These are phyloP conservation scores for Lipomyces yamanashiensis DNA, from an alignment of 805 yeast genomes.

Conservation along the genomic window DNA sequence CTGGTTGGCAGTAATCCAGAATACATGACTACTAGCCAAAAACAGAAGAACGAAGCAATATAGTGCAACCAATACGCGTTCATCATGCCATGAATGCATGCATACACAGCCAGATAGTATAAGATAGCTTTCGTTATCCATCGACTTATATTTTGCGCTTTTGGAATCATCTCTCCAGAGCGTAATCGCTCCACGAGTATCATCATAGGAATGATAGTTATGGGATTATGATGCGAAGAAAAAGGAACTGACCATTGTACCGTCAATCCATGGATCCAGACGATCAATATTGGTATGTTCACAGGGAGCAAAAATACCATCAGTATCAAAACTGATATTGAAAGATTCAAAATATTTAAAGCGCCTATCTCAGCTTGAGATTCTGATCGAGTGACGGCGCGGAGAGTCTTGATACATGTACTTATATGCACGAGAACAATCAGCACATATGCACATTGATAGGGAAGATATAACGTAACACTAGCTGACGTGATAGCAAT, in stretches of 20 bases:
- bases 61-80: conserved; percentile 87
- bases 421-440: conserved; percentile 61
- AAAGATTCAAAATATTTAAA: conserved; percentile 56
- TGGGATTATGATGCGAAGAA: conserved; percentile 80
- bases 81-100: conserved; percentile 74
- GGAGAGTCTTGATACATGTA: conserved; percentile 49
- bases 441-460: conserved; percentile 74
- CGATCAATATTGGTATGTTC: conserved; percentile 75
- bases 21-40: conserved; percentile 36
- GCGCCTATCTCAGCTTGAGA: background rate
- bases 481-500: conserved; percentile 45
- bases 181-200: conserved; percentile 60
- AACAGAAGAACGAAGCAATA: conserved; percentile 60
- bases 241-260: conserved; percentile 83
- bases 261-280: conserved; percentile 78
- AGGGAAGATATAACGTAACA: conserved; percentile 72
- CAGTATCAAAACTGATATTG: conserved; percentile 63
- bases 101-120: conserved; percentile 61
- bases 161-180: conserved; percentile 55
- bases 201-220: conserved; percentile 77
- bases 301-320: conserved; percentile 82
- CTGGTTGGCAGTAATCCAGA: no score
- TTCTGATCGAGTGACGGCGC: background rate
- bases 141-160: conserved; percentile 40
- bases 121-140: conserved; percentile 49